Base-by-base conservation (phyloP, 1,284 basidiomycete species). In the Cryptococcus jaspeensis region DNA sequence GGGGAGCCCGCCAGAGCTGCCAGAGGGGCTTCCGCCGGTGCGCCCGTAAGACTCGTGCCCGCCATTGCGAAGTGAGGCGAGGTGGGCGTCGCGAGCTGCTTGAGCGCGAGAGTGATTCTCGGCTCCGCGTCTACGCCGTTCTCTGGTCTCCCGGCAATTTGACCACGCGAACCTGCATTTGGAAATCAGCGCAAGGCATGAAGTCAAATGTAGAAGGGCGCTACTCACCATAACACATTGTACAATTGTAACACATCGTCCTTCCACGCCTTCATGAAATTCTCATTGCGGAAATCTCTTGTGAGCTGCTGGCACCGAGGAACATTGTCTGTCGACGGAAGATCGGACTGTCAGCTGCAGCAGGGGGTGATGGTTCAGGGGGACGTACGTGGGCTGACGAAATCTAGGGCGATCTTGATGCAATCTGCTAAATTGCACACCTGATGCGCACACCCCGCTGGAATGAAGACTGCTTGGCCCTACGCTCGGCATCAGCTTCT, bases 401-500 rank as follows among this genome's bases (percentile, higher is more conserved):
- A 98, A 78, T 98, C 93, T 63, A 90, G 83, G n/a, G 94, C 93
- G 47, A 96, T 89, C 79, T 97, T 97, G 80, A 97, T 87, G 73
- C 90, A 95, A 74, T 96, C 92, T 12, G 90, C 82, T 36, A 94
- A 78, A 61, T 75, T 78, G 55, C 84, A 71, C 50, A 91, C 90
- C 82, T 94, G 91, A 77, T 96, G 92, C 0, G 93, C 92, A 75
- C 91, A 96, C 36, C 94, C 93, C 1, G 93, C 93, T 3, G 93
- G 93, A 64, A 98, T 92, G 74, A 97, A 94, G 12, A 98, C 87
- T 0, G 91, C 93, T 67, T 98, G 88, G n/a, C 92, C 92, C 73
- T 75, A 52, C 12, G 15, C 15, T 13, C 20, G 53, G 15, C 25
- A n/a, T 12, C 35, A 35, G 35, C 23, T 5, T 32, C 28, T 32